A percentile compares a stretch with the other conserved stretches of the same genome.
phyloP scores from a whole-genome alignment of 2,329 filamentous ascomycete genomes.

The Ophiostoma ips region DNA sequence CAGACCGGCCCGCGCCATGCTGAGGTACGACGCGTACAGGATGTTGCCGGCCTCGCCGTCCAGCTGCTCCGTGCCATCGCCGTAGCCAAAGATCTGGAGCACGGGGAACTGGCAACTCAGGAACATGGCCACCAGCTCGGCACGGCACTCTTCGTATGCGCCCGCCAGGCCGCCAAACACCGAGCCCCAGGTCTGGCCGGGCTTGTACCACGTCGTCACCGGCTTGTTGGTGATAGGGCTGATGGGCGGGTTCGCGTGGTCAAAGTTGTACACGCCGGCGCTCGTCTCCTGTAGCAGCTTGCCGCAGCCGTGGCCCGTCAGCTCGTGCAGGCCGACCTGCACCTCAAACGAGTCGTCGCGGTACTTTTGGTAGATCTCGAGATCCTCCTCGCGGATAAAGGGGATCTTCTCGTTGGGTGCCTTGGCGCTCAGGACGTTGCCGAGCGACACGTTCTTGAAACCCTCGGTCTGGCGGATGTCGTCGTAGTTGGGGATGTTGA shows the following conservation, averaged over 20 bases:
- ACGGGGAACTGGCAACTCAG: conserved; percentile 80
- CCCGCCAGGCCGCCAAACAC: conserved; percentile 81
- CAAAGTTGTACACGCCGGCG: conserved; percentile 76
- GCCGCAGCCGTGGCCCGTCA: conserved; percentile 76
- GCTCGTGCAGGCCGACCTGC: conserved; percentile 87
- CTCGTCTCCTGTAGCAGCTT: conserved; percentile 86
- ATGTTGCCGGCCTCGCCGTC: conserved; percentile 69
- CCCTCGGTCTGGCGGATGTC: conserved; percentile 69
- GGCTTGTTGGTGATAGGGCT: conserved; percentile 69
- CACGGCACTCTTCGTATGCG: conserved; percentile 86
- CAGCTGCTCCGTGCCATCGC: conserved; percentile 60
- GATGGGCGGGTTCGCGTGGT: conserved; percentile 63
- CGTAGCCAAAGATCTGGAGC: conserved; percentile 83
- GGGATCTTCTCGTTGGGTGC: conserved; percentile 85
- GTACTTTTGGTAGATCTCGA: conserved; percentile 66
- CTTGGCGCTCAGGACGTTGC: conserved; percentile 85
- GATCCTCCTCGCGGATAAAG: conserved; percentile 69
- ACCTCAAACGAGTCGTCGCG: conserved; percentile 86
- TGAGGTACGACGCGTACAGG: conserved; percentile 75
- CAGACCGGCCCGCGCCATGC: conserved; percentile 89
- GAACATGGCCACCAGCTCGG: conserved; percentile 87
- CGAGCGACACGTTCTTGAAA: conserved; percentile 88
- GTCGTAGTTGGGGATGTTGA: conserved; percentile 59
- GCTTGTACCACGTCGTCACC: conserved; percentile 80
- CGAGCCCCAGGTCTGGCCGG: conserved; percentile 85